Conservation (phyloP, 208 protist species). For the Leishmania aethiopica region DNA sequence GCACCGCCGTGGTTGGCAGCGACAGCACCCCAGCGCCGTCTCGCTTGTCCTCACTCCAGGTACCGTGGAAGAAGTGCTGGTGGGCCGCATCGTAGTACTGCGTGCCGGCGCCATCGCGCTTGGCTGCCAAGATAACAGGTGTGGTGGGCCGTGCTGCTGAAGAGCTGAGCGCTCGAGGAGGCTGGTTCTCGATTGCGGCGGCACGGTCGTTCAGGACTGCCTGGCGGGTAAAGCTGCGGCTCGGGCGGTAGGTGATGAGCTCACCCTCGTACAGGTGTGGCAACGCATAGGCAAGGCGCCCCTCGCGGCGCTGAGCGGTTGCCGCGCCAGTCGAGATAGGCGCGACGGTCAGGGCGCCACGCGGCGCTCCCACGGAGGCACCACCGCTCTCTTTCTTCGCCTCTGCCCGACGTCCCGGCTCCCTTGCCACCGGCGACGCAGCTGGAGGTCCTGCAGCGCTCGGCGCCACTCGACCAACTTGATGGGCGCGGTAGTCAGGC, state of each 20-base stretch:
- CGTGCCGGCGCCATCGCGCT: slow-evolving; percentile 36
- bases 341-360: not conserved
- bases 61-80: slow-evolving; percentile 46
- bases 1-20: slow-evolving; percentile 41
- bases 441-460: not conserved
- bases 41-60: slow-evolving; percentile 55
- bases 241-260: slow-evolving; percentile 22
- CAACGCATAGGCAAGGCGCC: slow-evolving; percentile 18
- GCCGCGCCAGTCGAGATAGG: not conserved
- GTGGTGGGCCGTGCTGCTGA: not conserved
- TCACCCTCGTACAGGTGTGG: slow-evolving; percentile 33
- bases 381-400: not conserved
- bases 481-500: slow-evolving; percentile 19
- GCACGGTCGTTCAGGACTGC: not conserved
- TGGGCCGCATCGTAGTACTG: slow-evolving; percentile 39
- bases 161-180: not conserved
- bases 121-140: not conserved
- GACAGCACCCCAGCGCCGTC: slow-evolving; percentile 56
- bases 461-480: not conserved
- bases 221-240: slow-evolving; percentile 10
- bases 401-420: not conserved
- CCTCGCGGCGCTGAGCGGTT: not conserved
- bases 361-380: not conserved
- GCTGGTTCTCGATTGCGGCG: not conserved
- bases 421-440: not conserved